phyloP scores from a whole-genome alignment of 148 eudicot genomes.

The Diospyros kaki region DNA sequence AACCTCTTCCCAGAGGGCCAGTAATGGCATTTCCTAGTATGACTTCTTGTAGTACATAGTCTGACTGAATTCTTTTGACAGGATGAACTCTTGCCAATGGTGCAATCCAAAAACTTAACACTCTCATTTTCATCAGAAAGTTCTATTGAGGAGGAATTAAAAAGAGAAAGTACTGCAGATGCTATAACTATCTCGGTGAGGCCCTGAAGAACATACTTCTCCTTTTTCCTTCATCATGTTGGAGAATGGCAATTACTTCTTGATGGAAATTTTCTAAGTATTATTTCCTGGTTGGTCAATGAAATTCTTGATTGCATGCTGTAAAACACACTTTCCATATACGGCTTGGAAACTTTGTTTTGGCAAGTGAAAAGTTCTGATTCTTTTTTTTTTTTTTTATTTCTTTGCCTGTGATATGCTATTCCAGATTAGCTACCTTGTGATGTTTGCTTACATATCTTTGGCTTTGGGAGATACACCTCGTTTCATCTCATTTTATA shows the following conservation, averaged over 20 bases:
- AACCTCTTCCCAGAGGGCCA: too few relatives aligned
- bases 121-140: conserved; percentile 96
- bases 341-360: background rate
- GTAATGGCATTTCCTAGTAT: conserved; percentile 1
- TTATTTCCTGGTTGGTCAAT: background rate
- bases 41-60: background rate
- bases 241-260: background rate
- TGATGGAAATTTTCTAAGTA: background rate
- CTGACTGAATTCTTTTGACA: conserved; percentile 28
- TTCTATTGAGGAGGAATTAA: conserved; percentile 93
- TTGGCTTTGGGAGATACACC: conserved; percentile 88
- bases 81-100: conserved; percentile 91
- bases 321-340: background rate
- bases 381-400: background rate
- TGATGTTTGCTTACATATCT: conserved; percentile 99
- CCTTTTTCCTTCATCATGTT: background rate
- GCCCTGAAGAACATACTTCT: background rate
- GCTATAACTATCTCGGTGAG: conserved; percentile 83
- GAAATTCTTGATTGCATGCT: background rate
- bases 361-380: conserved; percentile 4
- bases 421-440: conserved; percentile 98
- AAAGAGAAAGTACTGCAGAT: conserved; percentile 99
- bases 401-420: conserved; percentile 6
- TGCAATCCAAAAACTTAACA: conserved; percentile 70
- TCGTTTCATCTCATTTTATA: conserved; percentile 56